Base-by-base conservation (phyloP, 2,329 filamentous ascomycete species). In the Allantophomopsis lycopodina region DNA sequence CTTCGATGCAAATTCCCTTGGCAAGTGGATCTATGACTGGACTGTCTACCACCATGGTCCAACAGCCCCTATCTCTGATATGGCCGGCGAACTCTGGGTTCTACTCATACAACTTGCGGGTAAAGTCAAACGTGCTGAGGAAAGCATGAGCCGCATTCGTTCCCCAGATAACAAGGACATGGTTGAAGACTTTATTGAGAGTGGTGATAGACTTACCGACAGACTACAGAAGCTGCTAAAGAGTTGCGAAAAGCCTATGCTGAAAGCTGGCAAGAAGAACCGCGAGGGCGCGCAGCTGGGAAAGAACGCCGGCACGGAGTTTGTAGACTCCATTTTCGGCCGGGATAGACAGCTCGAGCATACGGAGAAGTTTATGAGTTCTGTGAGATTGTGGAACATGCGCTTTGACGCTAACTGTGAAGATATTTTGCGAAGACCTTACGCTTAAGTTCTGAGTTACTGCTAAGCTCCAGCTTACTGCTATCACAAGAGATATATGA, bases 1-100 rank as follows among this genome's bases (percentile, higher is more conserved):
- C 41, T 96, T 96, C 55, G 91, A 96, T 57, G 85, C 89, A 55
- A 95, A 96, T 71, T 94, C 86, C 18, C 72, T 98, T 21, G 91
- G 91, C 55, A 95, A 95, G 64, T 98, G 91, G 91, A 93, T 98
- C 55, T 98, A 94, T 62, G 91, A 96, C 69, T 98, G 91, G 91
- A 95, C 91, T 14, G 85, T 95, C 47, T 94, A 85, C 65, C 79
- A 82, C 58, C 79, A 93, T 50, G 85, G 85, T 31, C 75, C 86
- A 12, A 74, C 75, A 32, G 86, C 83, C 10, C 84, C 87, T 38
- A 84, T 95, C 55, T 76, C 87, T 39, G 87, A 95, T 48, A 79
- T 94, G 61, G 88, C 91, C 2, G 91, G 89, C 50, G 88, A 96
- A 54, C 71, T 98, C 40, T 98, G 91, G 91, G 73, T 96, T 17